Evolutionary conservation across 805 yeast genomes (phyloP), one percentile per base, ranked within the genome.

Genomic region (Myxozyma vanderwaltii): DNA sequence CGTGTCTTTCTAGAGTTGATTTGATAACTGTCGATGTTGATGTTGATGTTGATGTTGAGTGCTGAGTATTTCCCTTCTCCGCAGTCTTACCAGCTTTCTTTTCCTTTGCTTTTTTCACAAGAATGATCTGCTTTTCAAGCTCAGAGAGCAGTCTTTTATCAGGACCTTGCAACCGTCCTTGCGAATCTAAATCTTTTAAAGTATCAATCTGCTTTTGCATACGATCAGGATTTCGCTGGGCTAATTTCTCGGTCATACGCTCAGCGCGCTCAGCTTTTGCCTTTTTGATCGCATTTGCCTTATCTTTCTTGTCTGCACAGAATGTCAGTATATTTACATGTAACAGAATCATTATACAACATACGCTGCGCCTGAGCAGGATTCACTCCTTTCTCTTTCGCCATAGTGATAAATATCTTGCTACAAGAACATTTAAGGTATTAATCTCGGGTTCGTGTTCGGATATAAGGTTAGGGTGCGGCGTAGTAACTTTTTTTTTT

Each of bases 311-410:
- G 51, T 63, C 64, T 57, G 38, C 17, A 31, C 21, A 21, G 23
- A 4, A 17, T 5, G 39, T 4, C 19, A 36, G 43, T 38, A 24
- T 15, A 47, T 13, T 4, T 19, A 23, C 29, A 35, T 21, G 12
- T 23, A 17, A 29, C 33, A n/a, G 33, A 29, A 6, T 6, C 10
- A 29, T 29, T 29, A n/a, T 8, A 15, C 3, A n/a, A 53, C 67
- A 19, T 46, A 63, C 67, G 66, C 45, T 63, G 67, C 7, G 66
- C 66, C 41, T 58, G 65, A 27, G 65, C 67, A 12, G 67, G 66
- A 46, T 63, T 63, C 26, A 58, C 29, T 10, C 44, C 60, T 43
- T 43, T 38, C 26, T 62, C 58, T 17, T 44, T 29, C 4, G 58
- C 67, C 67, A 63, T 63, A 4, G 12, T 44, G 38, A 13, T 21